These are phyloP conservation scores for Haematococcus lacustris DNA, from an alignment of 139 green algal species.

Conservation along the genomic window DNA sequence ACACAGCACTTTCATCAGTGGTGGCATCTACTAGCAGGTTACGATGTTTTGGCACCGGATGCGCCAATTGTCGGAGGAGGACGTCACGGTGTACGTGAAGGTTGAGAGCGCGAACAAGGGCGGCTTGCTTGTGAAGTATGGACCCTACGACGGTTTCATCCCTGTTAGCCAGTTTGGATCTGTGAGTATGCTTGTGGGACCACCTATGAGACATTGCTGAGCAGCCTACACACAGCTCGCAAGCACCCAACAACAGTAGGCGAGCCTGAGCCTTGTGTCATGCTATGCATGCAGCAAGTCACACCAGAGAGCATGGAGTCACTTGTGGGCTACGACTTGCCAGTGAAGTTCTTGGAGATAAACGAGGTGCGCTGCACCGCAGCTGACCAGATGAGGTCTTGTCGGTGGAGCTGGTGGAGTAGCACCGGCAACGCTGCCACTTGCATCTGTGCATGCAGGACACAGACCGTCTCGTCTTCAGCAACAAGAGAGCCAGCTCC, in stretches of 20 bases:
- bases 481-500: background rate
- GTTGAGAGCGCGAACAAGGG: conserved; percentile 73
- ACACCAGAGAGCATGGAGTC: conserved; percentile 56
- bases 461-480: conserved; percentile 4
- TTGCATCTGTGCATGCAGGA: too few relatives aligned
- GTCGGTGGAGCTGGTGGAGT: too few relatives aligned
- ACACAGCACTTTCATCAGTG: background rate
- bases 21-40: too few relatives aligned
- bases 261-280: too few relatives aligned
- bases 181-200: conserved; percentile 10
- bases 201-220: background rate
- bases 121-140: conserved; percentile 69
- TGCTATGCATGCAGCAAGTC: conserved; percentile 32
- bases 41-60: conserved; percentile 66
- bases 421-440: too few relatives aligned
- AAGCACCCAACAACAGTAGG: too few relatives aligned
- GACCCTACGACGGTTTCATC: conserved; percentile 75
- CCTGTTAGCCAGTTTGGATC: conserved; percentile 63
- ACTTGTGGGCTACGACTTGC: conserved; percentile 69
- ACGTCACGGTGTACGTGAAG: conserved; percentile 67
- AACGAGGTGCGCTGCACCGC: conserved; percentile 79
- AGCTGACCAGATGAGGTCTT: too few relatives aligned
- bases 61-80: conserved; percentile 69
- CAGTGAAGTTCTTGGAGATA: conserved; percentile 93
- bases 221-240: too few relatives aligned